phyloP scores from a whole-genome alignment of 2,329 filamentous ascomycete genomes.

The Aspergillus ibericus region DNA sequence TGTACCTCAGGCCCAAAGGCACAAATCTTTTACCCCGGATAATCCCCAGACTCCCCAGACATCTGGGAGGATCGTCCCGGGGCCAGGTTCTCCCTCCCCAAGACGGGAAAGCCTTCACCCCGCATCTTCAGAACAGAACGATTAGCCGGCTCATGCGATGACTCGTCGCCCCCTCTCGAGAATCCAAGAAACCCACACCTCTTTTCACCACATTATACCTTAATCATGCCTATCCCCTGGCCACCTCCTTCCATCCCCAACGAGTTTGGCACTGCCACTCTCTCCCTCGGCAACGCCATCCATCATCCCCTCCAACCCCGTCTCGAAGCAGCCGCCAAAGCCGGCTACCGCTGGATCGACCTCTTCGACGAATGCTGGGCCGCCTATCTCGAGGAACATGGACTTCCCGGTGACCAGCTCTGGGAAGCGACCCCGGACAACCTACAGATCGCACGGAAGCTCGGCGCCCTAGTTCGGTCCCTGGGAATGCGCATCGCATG shows the following conservation, averaged over 20 bases:
- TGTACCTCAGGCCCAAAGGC: neutral
- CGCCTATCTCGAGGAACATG: slow-evolving; percentile 31
- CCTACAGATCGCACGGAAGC: slow-evolving; percentile 25
- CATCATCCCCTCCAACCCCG: slow-evolving; percentile 29
- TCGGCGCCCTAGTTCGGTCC: slow-evolving; percentile 31
- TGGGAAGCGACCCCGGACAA: slow-evolving; percentile 33
- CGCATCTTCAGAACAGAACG: neutral
- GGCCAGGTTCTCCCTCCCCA: neutral
- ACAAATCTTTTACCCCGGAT: neutral
- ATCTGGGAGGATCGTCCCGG: neutral
- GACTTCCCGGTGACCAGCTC: slow-evolving; percentile 22
- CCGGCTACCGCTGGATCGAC: slow-evolving; percentile 35
- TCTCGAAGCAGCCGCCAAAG: slow-evolving; percentile 30
- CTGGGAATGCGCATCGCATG: slow-evolving; percentile 35
- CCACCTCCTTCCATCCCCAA: slow-evolving; percentile 18
- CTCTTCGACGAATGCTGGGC: slow-evolving; percentile 40
- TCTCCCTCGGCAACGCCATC: slow-evolving; percentile 33
- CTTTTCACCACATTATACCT: neutral
- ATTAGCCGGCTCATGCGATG: neutral
- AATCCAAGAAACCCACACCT: neutral
- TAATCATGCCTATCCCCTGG: slow-evolving; percentile 17
- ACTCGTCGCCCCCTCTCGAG: neutral
- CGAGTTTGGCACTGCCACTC: slow-evolving; percentile 32
- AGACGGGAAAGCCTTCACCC: neutral
- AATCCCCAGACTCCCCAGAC: neutral